phyloP scores from a whole-genome alignment of 1,284 basidiomycete species.

The Fomes fomentarius region DNA sequence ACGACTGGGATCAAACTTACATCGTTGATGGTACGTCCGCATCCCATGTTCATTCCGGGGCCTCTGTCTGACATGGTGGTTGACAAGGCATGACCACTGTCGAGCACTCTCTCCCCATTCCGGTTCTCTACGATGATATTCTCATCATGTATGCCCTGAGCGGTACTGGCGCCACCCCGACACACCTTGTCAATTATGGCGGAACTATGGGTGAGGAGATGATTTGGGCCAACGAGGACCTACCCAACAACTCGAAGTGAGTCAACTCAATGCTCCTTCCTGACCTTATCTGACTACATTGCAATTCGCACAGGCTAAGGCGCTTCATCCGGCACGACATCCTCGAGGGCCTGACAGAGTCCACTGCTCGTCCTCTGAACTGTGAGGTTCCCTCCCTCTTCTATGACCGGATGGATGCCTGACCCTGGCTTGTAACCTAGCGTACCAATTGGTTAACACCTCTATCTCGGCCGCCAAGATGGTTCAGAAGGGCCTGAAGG shows the following conservation, averaged over 20 bases:
- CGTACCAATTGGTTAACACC: constrained; percentile 67
- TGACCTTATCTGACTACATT: neutral
- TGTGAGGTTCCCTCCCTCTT: constrained; percentile 42
- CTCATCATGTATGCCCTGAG: constrained; percentile 60
- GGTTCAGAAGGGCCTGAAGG: constrained; percentile 60
- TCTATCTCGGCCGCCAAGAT: constrained; percentile 68
- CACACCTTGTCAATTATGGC: constrained; percentile 75
- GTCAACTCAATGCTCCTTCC: constrained; percentile 14
- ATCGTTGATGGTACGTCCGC: constrained; percentile 65
- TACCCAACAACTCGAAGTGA: constrained; percentile 69
- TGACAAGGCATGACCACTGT: constrained; percentile 72
- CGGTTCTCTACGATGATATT: constrained; percentile 70
- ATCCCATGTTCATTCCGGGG: no score
- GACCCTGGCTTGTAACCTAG: constrained; percentile 38
- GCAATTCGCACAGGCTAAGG: constrained; percentile 60
- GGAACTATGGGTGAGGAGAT: constrained; percentile 67
- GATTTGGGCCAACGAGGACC: constrained; percentile 66
- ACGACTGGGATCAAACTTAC: constrained; percentile 76
- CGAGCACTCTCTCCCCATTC: constrained; percentile 71
- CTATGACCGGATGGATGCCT: neutral
- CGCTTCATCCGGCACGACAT: constrained; percentile 66
- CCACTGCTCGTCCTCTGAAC: constrained; percentile 56
- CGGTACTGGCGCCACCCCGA: constrained; percentile 74
- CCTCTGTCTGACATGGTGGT: no score
- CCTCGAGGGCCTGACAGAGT: constrained; percentile 62